Conservation (phyloP, 78 protist species). For the Isochrysis galbana region DNA sequence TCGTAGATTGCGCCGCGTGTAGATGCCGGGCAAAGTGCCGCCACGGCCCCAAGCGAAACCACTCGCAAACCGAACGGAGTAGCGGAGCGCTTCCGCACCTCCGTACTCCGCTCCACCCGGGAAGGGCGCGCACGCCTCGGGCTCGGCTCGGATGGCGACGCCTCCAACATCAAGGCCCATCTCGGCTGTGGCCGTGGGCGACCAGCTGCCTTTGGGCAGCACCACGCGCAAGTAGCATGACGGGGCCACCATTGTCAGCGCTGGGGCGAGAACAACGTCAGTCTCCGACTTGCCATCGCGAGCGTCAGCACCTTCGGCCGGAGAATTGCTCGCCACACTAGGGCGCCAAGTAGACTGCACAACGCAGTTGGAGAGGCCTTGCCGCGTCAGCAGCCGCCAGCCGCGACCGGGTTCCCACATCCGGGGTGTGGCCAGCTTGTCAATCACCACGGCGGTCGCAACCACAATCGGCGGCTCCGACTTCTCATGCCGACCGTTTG, state of each 20-base stretch:
- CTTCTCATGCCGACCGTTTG: too few relatives aligned
- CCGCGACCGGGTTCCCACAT: neutral
- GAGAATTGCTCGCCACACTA: too few relatives aligned
- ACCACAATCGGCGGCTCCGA: too few relatives aligned
- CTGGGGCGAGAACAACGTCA: too few relatives aligned
- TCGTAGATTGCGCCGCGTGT: neutral
- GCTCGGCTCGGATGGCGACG: neutral
- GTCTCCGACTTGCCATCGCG: too few relatives aligned
- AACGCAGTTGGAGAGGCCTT: neutral
- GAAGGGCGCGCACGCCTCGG: neutral
- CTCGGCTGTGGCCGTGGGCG: neutral
- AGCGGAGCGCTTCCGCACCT: neutral
- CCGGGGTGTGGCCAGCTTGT: too few relatives aligned
- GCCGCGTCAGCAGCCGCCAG: neutral
- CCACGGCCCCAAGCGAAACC: neutral
- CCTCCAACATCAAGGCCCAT: neutral
- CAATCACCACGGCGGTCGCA: too few relatives aligned
- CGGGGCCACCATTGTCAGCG: too few relatives aligned
- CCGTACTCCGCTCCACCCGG: neutral
- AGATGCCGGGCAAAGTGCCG: neutral
- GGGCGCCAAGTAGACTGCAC: too few relatives aligned
- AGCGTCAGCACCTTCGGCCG: too few relatives aligned
- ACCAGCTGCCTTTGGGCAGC: neutral
- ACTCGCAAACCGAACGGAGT: neutral
- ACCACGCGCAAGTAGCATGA: neutral